These are phyloP conservation scores for Polysphondylium violaceum DNA, from an alignment of 78 protist genomes.

Conservation along the genomic window DNA sequence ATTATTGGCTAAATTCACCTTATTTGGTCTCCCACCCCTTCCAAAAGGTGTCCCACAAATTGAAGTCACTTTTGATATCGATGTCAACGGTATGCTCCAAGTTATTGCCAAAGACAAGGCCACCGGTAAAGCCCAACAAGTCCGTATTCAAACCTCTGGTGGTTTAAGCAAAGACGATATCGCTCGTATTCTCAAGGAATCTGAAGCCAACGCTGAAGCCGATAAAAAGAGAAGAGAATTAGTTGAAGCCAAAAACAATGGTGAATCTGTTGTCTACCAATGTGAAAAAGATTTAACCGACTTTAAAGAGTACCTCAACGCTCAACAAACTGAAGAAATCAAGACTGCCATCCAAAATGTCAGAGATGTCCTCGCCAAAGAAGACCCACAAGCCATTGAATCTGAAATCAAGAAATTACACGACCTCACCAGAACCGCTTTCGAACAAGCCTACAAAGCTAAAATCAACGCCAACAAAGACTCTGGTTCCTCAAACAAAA, in stretches of 20 bases:
- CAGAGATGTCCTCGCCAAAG: slow-evolving; percentile 38
- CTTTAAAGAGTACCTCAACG: slow-evolving; percentile 65
- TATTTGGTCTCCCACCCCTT: slow-evolving; percentile 97
- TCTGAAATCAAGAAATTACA: slow-evolving; percentile 58
- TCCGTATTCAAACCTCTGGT: slow-evolving; percentile 95
- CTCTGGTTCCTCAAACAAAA: neutral
- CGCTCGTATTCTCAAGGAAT: slow-evolving; percentile 96
- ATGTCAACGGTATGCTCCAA: slow-evolving; percentile 86
- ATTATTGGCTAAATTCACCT: slow-evolving; percentile 95
- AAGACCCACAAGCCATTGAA: slow-evolving; percentile 34
- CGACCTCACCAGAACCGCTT: slow-evolving; percentile 46
- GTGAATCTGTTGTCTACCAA: slow-evolving; percentile 62
- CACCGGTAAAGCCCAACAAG: slow-evolving; percentile 93
- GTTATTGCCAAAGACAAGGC: slow-evolving; percentile 96
- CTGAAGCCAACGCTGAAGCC: slow-evolving; percentile 88
- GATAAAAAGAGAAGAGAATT: slow-evolving; percentile 73
- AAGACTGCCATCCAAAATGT: slow-evolving; percentile 10
- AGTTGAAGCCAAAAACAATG: slow-evolving; percentile 75
- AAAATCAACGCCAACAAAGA: slow-evolving; percentile 19
- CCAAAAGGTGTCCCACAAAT: slow-evolving; percentile 93
- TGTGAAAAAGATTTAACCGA: slow-evolving; percentile 63
- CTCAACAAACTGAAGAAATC: slow-evolving; percentile 64
- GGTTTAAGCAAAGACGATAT: slow-evolving; percentile 96
- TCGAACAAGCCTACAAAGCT: slow-evolving; percentile 74
- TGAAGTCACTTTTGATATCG: slow-evolving; percentile 85